These are phyloP conservation scores for Annona squamosa DNA, from an alignment of 164 flowering plant species.

Conservation along the genomic window DNA sequence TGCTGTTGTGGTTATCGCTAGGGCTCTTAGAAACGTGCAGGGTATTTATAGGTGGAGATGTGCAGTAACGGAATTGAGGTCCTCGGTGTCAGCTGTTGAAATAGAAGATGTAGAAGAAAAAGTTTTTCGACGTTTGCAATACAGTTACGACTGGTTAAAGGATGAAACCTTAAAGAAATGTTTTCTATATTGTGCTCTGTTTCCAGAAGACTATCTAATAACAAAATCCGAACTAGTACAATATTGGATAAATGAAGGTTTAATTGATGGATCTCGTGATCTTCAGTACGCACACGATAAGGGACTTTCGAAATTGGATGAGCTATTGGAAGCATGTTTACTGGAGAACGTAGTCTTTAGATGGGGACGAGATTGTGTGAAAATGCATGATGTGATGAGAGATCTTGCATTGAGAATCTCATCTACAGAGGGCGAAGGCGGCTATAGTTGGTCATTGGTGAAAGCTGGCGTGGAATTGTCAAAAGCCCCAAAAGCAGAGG, in stretches of 20 bases:
- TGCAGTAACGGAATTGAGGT: slow-evolving; percentile 1
- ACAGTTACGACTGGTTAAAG: neutral
- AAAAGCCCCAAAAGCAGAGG: neutral
- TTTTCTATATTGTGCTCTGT: slow-evolving; percentile 3
- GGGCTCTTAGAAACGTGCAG: neutral
- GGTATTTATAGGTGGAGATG: slow-evolving; percentile 1
- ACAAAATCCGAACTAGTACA: neutral
- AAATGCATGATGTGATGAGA: slow-evolving; percentile 5
- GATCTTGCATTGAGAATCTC: slow-evolving; percentile 6
- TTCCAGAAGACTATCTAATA: neutral
- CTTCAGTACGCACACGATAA: neutral
- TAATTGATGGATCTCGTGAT: neutral
- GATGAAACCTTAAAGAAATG: neutral
- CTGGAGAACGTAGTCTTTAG: slow-evolving; percentile 5
- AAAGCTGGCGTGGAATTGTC: neutral
- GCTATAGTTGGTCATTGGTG: neutral
- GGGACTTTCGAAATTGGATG: neutral
- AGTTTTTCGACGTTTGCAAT: slow-evolving; percentile 1
- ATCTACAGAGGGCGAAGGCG: neutral
- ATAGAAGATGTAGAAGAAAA: neutral
- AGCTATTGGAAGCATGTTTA: neutral
- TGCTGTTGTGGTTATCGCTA: neutral
- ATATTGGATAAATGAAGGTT: slow-evolving; percentile 4
- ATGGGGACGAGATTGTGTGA: neutral
- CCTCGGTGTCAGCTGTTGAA: neutral